Evolutionary conservation across 225 moss, liverwort and hornwort species (phyloP).

Genomic region (Climacium dendroides): DNA sequence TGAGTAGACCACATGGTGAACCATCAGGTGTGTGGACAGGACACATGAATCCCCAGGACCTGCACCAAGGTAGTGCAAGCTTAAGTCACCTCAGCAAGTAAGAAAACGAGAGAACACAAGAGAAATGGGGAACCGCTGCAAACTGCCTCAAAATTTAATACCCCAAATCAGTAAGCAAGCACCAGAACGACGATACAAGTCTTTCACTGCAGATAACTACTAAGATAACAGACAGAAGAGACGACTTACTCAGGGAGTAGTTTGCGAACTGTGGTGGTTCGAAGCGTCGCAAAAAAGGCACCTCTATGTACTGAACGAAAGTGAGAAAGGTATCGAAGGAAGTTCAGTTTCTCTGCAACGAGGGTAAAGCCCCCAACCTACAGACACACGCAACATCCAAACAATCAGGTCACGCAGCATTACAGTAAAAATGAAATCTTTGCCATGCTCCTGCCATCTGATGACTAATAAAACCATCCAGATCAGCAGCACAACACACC

Average conservation of each 20-base stretch:
- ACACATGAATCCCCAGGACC: constrained; percentile 98
- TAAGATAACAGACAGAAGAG: neutral
- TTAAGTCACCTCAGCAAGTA: neutral
- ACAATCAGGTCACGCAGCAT: neutral
- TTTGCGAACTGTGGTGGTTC: constrained; percentile 93
- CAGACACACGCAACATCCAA: neutral
- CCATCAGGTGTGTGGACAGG: constrained; percentile 99
- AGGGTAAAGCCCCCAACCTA: constrained; percentile 80
- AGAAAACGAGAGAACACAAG: neutral
- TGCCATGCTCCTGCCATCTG: neutral
- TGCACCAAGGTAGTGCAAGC: constrained; percentile 14
- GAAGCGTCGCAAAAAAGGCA: constrained; percentile 78
- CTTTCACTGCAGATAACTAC: neutral
- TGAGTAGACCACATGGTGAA: constrained; percentile 90
- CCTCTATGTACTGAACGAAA: constrained; percentile 98
- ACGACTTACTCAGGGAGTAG: constrained; percentile 77
- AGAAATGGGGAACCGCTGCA: neutral
- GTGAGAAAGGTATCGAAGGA: constrained; percentile 90
- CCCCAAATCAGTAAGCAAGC: neutral
- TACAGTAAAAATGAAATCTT: neutral
- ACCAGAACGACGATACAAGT: neutral
- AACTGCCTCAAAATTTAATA: neutral
- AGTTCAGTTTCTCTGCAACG: constrained; percentile 92
- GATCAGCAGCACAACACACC: constrained; percentile 19
- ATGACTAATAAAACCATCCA: neutral